Base-by-base conservation (phyloP, 371 early-diverging fungal species). In the Mucor mucedo region DNA sequence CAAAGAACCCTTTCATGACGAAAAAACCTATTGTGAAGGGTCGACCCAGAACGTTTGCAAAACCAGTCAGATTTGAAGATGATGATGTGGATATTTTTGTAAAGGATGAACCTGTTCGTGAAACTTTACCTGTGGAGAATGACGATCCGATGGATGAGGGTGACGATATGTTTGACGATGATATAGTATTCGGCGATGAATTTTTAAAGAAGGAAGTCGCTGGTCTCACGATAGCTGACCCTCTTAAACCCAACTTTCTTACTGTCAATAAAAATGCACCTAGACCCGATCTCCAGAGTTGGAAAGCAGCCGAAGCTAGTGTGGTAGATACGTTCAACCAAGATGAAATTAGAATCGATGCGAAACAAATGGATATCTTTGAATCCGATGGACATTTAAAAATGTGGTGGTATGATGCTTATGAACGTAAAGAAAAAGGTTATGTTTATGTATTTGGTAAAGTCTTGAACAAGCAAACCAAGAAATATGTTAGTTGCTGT, bases 321-420 rank as follows among this genome's bases (percentile, higher is more conserved):
- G 62, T 66, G 48, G 38, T 60, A 35, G 61, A 72, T 44, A 57
- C 52, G 4, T 65, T 65, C 29, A 30, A 58, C 28, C 63, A 70
- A 56, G 64, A 68, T 54, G 16, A 66, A 52, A 40, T 55, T 44
- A 47, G 70, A 42, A 65, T 72, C 35, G 61, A 53, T 41, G 16
- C 35, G 8, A 54, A 61, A 53, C 48, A 73, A 32, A 62, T 72
- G 44, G 69, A 82, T 27, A 69, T 86, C n/a, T 63, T 88, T 48
- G 87, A 90, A 61, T 63, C 72, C 4, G 87, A 88, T 58, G 91
- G 88, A 21, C 79, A 76, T 11, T 48, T 93, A 52, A 73, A 76
- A 38, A 77, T 98, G 77, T 95, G 87, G 78, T 98, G 97, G 97
- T 81, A 96, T 57, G 99, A 98, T 79, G 96, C 95, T 5, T 87